Evolutionary conservation across 176 grass and related monocot species (phyloP).

Genomic region (Phragmites australis): DNA sequence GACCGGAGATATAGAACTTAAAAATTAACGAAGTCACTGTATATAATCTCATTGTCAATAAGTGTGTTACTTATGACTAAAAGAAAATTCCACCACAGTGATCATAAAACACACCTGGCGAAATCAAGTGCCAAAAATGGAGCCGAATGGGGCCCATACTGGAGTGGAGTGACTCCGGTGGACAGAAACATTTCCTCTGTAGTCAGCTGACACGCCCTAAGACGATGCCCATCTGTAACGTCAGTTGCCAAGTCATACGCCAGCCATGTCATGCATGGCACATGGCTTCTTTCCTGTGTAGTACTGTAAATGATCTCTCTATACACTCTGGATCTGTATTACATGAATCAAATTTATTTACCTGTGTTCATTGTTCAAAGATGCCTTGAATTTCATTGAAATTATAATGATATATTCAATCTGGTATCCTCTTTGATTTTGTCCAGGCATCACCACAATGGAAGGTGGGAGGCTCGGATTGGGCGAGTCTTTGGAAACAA

Average conservation of each 20-base stretch:
- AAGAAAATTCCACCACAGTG: too few species aligned
- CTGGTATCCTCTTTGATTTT: not conserved
- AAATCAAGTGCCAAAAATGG: slow-evolving; percentile 25
- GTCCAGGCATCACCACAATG: slow-evolving; percentile 86
- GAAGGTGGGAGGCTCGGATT: slow-evolving; percentile 91
- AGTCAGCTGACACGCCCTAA: slow-evolving; percentile 18
- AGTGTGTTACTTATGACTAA: too few species aligned
- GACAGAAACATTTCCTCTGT: slow-evolving; percentile 10
- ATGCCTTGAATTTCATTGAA: not conserved
- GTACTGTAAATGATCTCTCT: too few species aligned
- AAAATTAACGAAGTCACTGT: too few species aligned
- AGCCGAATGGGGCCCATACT: not conserved
- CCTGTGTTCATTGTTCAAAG: not conserved
- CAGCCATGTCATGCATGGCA: slow-evolving; percentile 18
- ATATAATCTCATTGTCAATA: too few species aligned
- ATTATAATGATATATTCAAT: not conserved
- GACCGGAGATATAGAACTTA: too few species aligned
- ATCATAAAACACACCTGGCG: not conserved
- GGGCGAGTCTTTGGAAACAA: slow-evolving; percentile 84
- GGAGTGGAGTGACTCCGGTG: slow-evolving; percentile 19
- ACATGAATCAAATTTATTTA: not conserved
- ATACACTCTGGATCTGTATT: too few species aligned
- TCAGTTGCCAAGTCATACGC: slow-evolving; percentile 33
- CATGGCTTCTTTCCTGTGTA: not conserved
- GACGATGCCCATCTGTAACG: slow-evolving; percentile 28